Evolutionary conservation across 805 yeast genomes (phyloP).

Genomic region (Saccharomycodes ludwigii): DNA sequence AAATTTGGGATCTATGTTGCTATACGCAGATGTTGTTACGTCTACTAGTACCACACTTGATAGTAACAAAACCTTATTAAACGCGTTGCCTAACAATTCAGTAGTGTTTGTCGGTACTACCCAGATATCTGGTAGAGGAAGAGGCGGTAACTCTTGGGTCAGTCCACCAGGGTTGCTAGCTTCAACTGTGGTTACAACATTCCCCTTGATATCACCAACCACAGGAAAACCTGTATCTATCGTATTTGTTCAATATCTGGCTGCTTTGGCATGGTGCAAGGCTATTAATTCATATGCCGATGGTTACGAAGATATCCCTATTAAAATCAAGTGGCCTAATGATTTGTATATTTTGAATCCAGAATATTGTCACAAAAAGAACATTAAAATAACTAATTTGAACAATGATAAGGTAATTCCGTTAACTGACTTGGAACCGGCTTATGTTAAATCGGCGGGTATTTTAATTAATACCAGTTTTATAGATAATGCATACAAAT

Average conservation of each 20-base stretch:
- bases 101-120: constrained; percentile 48
- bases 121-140: constrained; percentile 85
- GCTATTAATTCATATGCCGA: constrained; percentile 49
- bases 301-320: constrained; percentile 66
- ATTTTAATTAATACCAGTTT: constrained; percentile 71
- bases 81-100: constrained; percentile 28
- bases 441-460: constrained; percentile 72
- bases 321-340: constrained; percentile 92
- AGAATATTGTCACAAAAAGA: constrained; percentile 30
- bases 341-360: constrained; percentile 74
- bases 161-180: constrained; percentile 91
- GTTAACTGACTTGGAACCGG: constrained; percentile 44
- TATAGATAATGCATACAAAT: constrained; percentile 42
- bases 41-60: constrained; percentile 78
- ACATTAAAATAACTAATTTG: constrained; percentile 13
- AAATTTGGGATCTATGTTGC: constrained; percentile 46
- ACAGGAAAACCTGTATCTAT: constrained; percentile 40
- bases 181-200: constrained; percentile 52
- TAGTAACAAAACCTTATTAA: constrained; percentile 47
- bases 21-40: constrained; percentile 82
- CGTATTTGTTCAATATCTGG: constrained; percentile 77
- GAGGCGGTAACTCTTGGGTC: constrained; percentile 93
- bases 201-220: constrained; percentile 32
- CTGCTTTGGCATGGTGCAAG: constrained; percentile 72
- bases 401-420: constrained; percentile 24